Percentiles rank a stretch among this genome's conserved stretches.
These are phyloP conservation scores for Fusarium verticillioides DNA, from an alignment of 2,329 filamentous ascomycete genomes.

Conservation along the genomic window DNA sequence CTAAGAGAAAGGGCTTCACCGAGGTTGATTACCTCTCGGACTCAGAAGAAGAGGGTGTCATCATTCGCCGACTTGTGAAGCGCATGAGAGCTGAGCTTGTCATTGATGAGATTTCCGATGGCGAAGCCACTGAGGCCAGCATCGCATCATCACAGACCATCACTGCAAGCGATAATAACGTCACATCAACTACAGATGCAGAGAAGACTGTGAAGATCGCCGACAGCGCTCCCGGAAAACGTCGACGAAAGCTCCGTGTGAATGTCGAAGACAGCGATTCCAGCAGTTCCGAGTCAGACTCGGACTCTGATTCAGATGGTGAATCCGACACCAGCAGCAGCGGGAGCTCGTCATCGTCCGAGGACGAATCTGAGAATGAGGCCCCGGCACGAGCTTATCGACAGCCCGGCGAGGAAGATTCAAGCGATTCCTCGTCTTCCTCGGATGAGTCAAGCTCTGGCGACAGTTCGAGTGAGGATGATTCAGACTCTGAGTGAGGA, in stretches of 20 bases:
- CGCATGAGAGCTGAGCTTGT: conserved; percentile 72
- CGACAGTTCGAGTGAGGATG: conserved; percentile 41
- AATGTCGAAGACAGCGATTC: conserved; percentile 55
- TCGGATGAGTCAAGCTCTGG: conserved; percentile 51
- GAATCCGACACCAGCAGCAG: conserved; percentile 50
- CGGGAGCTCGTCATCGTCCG: conserved; percentile 50
- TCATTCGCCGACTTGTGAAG: conserved; percentile 68
- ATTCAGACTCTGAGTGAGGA: conserved; percentile 38
- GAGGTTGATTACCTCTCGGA: conserved; percentile 64
- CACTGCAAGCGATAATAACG: conserved; percentile 44
- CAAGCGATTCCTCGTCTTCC: conserved; percentile 47
- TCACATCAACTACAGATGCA: conserved; percentile 41
- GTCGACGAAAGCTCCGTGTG: conserved; percentile 63
- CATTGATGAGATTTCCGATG: conserved; percentile 64
- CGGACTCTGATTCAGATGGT: conserved; percentile 49
- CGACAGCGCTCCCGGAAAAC: conserved; percentile 59
- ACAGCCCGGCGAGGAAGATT: conserved; percentile 44
- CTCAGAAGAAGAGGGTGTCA: conserved; percentile 59
- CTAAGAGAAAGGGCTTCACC: conserved; percentile 63
- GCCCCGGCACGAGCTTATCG: conserved; percentile 41
- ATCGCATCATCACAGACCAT: conserved; percentile 47
- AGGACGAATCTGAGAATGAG: conserved; percentile 48
- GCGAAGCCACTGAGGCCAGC: conserved; percentile 54
- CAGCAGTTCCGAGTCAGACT: conserved; percentile 52
- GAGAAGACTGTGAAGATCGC: conserved; percentile 57